Base-by-base conservation (phyloP, 2,329 filamentous ascomycete genomes). In the Phialophora verrucosa region DNA sequence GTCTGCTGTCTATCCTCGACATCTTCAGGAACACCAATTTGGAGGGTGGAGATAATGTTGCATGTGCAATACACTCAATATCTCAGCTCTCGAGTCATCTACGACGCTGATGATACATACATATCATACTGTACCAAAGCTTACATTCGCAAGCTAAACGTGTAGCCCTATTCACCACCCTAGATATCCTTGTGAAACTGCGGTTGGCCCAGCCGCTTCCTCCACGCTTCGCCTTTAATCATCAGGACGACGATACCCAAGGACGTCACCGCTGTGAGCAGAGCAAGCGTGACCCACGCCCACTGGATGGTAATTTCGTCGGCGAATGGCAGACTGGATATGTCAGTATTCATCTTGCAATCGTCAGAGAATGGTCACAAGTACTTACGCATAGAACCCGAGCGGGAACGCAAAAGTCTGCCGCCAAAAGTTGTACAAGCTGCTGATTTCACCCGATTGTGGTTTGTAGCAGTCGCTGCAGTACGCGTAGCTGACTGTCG, bases 401-500 rank as follows among this genome's bases (percentile, higher is more conserved):
- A 78, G 68, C 4, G 73, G 69, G 35, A 74, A 75, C 5, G 70
- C 72, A 65, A 78, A 78, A 1, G 74, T 71, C 59, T 73, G 72
- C 5, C 77, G 74, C 54, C 74, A 70, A 23, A 75, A 70, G 61
- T 78, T 76, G 32, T 78, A 69, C 12, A 78, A 55, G 3, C 71
- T 74, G 17, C 71, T 73, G 54, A 78, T 74, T 63, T 79, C 77
- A 0, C 76, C 74, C 17, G 72, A 72, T 67, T 78, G 76, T 4
- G 75, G 73, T 56, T 76, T 76, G 65, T 78, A 79, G 66, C 77
- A 75, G 67, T 63, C 38, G 14, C 14, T 27, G 44, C 23, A 44
- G 7, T 78, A 79, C 4, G 77, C 72, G 64, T 76, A 78, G 6
- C 74, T 71, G 4, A 75, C 74, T 3, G 77, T 78, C 6, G 74